These are phyloP conservation scores for Aspergillus novofumigatus DNA, from an alignment of 2,329 filamentous ascomycete genomes.

Conservation along the genomic window DNA sequence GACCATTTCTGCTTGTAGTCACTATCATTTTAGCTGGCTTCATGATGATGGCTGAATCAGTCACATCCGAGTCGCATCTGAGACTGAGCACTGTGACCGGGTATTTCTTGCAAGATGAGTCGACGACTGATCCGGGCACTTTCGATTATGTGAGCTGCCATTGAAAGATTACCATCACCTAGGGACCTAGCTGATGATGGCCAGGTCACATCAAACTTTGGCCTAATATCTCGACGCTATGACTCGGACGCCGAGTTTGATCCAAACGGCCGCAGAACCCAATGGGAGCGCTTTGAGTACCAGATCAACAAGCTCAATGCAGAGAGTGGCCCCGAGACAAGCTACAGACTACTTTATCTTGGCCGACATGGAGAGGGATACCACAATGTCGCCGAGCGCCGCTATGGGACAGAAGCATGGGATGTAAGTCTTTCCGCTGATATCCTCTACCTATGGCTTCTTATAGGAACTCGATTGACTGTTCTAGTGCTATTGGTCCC, in stretches of 20 bases:
- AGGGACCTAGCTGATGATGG: constrained; percentile 1
- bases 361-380: constrained; percentile 59
- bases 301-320: constrained; percentile 47
- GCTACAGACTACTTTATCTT: constrained; percentile 55
- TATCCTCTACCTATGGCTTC: not conserved
- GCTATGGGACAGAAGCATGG: constrained; percentile 57
- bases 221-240: constrained; percentile 47
- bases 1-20: constrained; percentile 4
- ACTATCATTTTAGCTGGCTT: constrained; percentile 9
- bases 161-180: not conserved
- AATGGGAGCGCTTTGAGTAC: constrained; percentile 53
- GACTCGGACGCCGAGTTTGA: constrained; percentile 33
- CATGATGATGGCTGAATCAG: constrained; percentile 15
- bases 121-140: constrained; percentile 40
- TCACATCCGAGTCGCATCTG: constrained; percentile 18
- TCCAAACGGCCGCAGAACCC: constrained; percentile 37
- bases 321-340: constrained; percentile 32
- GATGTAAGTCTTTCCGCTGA: constrained; percentile 42
- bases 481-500: constrained; percentile 54
- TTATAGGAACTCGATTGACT: not conserved
- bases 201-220: constrained; percentile 44
- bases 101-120: constrained; percentile 51
- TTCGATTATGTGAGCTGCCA: constrained; percentile 46
- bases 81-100: constrained; percentile 42
- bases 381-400: constrained; percentile 58